phyloP scores from a whole-genome alignment of 768 basidiomycete genomes.

The Auriscalpium orientale region DNA sequence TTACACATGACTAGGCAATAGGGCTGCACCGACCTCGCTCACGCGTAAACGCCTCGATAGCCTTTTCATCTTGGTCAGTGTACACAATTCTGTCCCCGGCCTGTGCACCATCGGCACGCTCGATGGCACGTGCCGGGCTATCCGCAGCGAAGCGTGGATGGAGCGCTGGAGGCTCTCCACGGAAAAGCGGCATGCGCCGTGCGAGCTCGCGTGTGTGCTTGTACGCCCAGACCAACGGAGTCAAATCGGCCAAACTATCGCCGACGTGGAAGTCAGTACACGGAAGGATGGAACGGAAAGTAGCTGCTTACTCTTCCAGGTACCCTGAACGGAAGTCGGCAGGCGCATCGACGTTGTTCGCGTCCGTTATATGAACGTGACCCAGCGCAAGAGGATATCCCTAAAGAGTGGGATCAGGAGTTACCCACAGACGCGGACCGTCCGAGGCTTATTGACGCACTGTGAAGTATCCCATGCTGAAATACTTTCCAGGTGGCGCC shows the following conservation, averaged over 20 bases:
- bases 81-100: slow-evolving; percentile 23
- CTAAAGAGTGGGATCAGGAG: slow-evolving; percentile 1
- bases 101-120: slow-evolving; percentile 12
- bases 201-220: slow-evolving; percentile 45
- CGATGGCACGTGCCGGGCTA: slow-evolving; percentile 18
- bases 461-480: not conserved
- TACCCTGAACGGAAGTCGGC: slow-evolving; percentile 19
- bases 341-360: slow-evolving; percentile 14
- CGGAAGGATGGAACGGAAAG: not conserved
- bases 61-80: slow-evolving; percentile 25
- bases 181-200: slow-evolving; percentile 39
- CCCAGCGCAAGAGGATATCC: slow-evolving; percentile 17
- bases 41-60: slow-evolving; percentile 24
- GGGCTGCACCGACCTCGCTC: slow-evolving; percentile 9
- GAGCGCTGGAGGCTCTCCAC: slow-evolving; percentile 21
- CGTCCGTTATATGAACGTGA: slow-evolving; percentile 17
- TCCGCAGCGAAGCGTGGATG: slow-evolving; percentile 26
- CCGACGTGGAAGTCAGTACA: not conserved
- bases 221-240: slow-evolving; percentile 41
- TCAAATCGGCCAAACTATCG: slow-evolving; percentile 25
- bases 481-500: not conserved
- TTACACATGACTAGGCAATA: not conserved
- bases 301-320: slow-evolving; percentile 13
- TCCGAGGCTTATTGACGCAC: not conserved
- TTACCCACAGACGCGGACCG: too few relatives aligned